Conservation (phyloP, 306 rosid genomes). For the Fagus crenata region DNA sequence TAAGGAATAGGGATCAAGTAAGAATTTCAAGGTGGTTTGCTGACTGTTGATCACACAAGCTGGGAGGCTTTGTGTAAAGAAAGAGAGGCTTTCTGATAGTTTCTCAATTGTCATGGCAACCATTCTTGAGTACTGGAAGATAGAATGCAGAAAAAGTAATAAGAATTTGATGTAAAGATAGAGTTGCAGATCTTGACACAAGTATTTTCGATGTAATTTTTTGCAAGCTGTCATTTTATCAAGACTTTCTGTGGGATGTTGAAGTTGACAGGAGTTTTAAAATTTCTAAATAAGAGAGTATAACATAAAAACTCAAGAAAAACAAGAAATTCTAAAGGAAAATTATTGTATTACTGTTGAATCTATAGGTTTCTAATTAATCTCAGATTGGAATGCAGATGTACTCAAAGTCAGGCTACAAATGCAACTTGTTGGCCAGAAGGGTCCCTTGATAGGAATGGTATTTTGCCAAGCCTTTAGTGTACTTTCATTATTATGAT, state of each 20-base stretch:
- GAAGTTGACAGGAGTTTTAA: constrained; percentile 18
- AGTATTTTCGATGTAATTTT: not conserved
- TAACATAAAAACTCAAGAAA: constrained; percentile 3
- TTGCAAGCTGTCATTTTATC: constrained; percentile 1
- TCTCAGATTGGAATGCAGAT: constrained; percentile 63
- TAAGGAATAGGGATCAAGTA: not conserved
- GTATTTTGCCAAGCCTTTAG: constrained; percentile 47
- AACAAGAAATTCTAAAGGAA: not conserved
- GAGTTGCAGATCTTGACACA: not conserved
- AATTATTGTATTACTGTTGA: constrained; percentile 13
- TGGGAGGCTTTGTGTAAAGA: not conserved
- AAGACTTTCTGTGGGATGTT: constrained; percentile 11
- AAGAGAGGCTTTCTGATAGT: not conserved
- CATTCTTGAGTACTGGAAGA: constrained; percentile 11
- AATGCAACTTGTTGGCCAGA: constrained; percentile 97
- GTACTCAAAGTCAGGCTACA: constrained; percentile 95
- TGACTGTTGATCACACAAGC: not conserved
- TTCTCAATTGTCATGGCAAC: constrained; percentile 7
- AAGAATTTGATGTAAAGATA: constrained; percentile 2
- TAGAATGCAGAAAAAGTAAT: not conserved
- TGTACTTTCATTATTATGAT: constrained; percentile 28
- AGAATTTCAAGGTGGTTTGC: not conserved
- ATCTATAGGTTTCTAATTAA: constrained; percentile 11
- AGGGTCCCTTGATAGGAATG: constrained; percentile 88
- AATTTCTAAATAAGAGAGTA: constrained; percentile 6